These are phyloP conservation scores for Coemansia sp. DNA, from an alignment of 192 early-diverging fungal genomes.

Conservation along the genomic window DNA sequence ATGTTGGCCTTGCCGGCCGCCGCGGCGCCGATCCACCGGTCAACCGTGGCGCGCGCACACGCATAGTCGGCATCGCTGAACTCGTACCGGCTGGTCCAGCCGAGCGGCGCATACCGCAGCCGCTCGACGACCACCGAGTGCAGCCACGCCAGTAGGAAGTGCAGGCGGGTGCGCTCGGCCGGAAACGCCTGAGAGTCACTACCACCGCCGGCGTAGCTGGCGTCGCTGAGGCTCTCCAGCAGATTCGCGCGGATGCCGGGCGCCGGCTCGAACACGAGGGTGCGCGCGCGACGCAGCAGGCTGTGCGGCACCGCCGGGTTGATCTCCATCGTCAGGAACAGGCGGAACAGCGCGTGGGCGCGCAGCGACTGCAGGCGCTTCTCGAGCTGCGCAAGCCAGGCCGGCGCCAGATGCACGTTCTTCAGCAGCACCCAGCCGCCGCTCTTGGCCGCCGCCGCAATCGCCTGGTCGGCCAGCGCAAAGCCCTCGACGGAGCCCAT, in stretches of 20 bases:
- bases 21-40: conserved; percentile 86
- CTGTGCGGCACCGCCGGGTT: conserved; percentile 95
- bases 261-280: conserved; percentile 94
- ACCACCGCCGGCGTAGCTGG: conserved; percentile 42
- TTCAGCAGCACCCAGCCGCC: conserved; percentile 97
- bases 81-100: conserved; percentile 97
- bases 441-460: conserved; percentile 73
- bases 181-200: conserved; percentile 22
- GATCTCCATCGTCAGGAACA: conserved; percentile 98
- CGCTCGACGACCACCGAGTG: conserved; percentile 95
- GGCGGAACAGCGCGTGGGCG: conserved; percentile 78
- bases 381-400: conserved; percentile 94
- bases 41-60: conserved; percentile 83
- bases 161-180: conserved; percentile 82
- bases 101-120: conserved; percentile 93
- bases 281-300: conserved; percentile 82
- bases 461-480: conserved; percentile 84
- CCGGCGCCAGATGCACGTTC: conserved; percentile 95
- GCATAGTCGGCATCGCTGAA: conserved; percentile 98
- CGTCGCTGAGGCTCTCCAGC: conserved; percentile 70
- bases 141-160: conserved; percentile 96
- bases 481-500: conserved; percentile 98
- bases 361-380: conserved; percentile 89
- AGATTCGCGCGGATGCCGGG: conserved; percentile 95
- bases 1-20: conserved; percentile 85